Conservation (phyloP, 352 stramenopile species). For the Phytophthora multivora region DNA sequence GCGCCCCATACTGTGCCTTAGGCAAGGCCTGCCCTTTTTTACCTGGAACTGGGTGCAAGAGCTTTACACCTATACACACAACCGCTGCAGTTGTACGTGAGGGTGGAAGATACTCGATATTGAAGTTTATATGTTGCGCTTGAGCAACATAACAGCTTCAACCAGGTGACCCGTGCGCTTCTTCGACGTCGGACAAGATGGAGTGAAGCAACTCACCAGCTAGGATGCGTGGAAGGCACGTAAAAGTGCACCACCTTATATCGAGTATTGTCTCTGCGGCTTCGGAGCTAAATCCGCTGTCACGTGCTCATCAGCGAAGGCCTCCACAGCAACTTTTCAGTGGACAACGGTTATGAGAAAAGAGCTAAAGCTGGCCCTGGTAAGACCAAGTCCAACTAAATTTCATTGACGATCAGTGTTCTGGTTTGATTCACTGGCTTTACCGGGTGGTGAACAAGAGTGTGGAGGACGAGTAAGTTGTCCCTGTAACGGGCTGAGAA, state of each 20-base stretch:
- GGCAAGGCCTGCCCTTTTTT: constrained; percentile 52
- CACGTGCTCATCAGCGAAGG: neutral
- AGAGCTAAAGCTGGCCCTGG: constrained; percentile 15
- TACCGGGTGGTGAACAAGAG: constrained; percentile 14
- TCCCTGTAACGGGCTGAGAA: constrained; percentile 20
- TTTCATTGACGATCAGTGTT: constrained; percentile 21
- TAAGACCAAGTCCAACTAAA: constrained; percentile 19
- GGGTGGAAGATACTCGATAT: neutral
- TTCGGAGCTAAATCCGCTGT: neutral
- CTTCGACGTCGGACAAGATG: neutral
- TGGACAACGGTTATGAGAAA: constrained; percentile 10
- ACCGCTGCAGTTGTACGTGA: constrained; percentile 24
- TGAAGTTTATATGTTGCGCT: neutral
- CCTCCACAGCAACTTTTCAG: neutral
- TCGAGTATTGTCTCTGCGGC: neutral
- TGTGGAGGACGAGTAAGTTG: constrained; percentile 18
- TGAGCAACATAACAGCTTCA: constrained; percentile 6
- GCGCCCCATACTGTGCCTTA: constrained; percentile 29
- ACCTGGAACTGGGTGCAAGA: neutral
- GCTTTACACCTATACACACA: constrained; percentile 2
- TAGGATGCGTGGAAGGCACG: too few relatives aligned
- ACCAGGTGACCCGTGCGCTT: neutral
- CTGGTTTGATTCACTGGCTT: neutral
- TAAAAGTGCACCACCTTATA: too few relatives aligned
- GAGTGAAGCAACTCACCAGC: neutral